phyloP scores from a whole-genome alignment of 108 stramenopile species.

The Cyclotella sp. region DNA sequence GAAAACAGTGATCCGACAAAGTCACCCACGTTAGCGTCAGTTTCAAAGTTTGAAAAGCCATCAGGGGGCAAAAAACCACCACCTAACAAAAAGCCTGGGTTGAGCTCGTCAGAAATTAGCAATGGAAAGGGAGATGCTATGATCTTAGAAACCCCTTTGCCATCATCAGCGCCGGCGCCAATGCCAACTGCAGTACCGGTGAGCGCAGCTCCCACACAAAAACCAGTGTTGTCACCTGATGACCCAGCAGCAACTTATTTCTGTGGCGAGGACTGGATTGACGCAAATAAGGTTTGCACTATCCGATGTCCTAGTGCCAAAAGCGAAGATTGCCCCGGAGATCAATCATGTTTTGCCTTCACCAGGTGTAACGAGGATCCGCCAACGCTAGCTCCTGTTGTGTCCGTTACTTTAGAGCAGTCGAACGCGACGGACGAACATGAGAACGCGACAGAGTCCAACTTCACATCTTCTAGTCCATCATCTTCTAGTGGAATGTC shows the following conservation, averaged over 20 bases:
- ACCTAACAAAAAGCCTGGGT: conserved; percentile 26
- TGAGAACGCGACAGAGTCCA: not conserved
- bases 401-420: not conserved
- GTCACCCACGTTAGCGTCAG: not conserved
- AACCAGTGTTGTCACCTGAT: conserved; percentile 27
- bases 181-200: not conserved
- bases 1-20: conserved; percentile 22
- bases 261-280: conserved; percentile 45
- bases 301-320: conserved; percentile 44
- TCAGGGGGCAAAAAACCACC: conserved; percentile 42
- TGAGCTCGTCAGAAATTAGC: not conserved
- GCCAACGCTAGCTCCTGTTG: not conserved
- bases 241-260: conserved; percentile 43
- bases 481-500: not conserved
- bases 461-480: not conserved
- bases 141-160: not conserved
- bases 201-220: conserved; percentile 20
- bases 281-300: conserved; percentile 38
- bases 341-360: conserved; percentile 45
- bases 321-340: conserved; percentile 48
- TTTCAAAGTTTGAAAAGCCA: conserved; percentile 34
- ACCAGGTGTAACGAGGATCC: conserved; percentile 31
- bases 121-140: not conserved
- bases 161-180: not conserved
- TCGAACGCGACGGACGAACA: not conserved